Conservation (phyloP, 2,329 filamentous ascomycete genomes). For the Rachicladosporium sp. region DNA sequence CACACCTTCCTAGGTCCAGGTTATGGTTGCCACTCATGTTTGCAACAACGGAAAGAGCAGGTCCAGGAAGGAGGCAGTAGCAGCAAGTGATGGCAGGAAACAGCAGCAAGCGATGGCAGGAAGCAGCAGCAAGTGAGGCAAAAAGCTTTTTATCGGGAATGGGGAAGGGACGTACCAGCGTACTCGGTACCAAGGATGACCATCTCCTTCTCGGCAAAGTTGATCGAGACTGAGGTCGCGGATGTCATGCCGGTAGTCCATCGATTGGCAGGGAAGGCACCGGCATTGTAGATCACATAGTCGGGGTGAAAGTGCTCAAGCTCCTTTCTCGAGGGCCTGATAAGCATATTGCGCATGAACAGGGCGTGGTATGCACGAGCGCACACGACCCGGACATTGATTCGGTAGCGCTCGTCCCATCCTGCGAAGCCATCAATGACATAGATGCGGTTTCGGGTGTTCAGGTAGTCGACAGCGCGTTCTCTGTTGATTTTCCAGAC, state of each 20-base stretch:
- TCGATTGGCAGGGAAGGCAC: conserved; percentile 95
- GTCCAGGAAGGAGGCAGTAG: too few relatives aligned
- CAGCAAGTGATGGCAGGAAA: too few relatives aligned
- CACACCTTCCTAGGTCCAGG: too few relatives aligned
- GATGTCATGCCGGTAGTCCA: conserved; percentile 99
- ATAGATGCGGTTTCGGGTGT: conserved; percentile 97
- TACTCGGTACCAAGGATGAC: conserved; percentile 99
- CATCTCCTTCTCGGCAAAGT: conserved; percentile 99
- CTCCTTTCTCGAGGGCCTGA: conserved; percentile 81
- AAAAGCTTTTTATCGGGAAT: too few relatives aligned
- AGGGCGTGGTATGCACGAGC: conserved; percentile 98
- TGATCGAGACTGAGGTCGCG: conserved; percentile 92
- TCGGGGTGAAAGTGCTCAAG: conserved; percentile 96
- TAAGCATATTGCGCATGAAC: conserved; percentile 99
- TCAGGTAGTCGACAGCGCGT: conserved; percentile 96
- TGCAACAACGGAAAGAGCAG: too few relatives aligned
- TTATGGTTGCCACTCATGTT: too few relatives aligned
- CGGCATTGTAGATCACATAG: conserved; percentile 99
- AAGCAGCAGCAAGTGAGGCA: too few relatives aligned
- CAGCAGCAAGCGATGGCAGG: too few relatives aligned
- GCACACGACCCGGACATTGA: conserved; percentile 94
- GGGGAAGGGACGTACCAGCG: conserved; percentile 38
- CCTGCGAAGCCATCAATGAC: conserved; percentile 94
- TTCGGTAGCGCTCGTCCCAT: conserved; percentile 97
- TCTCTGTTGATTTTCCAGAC: conserved; percentile 99